These are phyloP conservation scores for Paramecium primaurelia DNA, from an alignment of 73 alveolate species.

Conservation along the genomic window DNA sequence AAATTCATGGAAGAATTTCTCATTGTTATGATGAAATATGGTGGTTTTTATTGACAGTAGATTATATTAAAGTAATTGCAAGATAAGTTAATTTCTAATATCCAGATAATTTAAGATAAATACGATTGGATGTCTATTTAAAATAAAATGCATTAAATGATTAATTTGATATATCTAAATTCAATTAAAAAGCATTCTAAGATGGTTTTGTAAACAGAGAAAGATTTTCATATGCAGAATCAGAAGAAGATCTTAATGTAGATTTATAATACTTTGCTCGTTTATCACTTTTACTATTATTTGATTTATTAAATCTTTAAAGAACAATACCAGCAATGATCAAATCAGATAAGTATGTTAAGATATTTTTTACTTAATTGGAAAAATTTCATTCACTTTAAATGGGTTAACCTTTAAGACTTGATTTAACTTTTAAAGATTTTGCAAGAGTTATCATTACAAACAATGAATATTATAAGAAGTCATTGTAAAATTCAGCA, in stretches of 20 bases:
- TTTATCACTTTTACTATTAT: neutral
- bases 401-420: neutral
- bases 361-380: neutral
- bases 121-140: neutral
- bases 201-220: neutral
- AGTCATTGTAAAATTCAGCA: neutral
- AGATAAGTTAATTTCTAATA: neutral
- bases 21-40: slow-evolving; percentile 12
- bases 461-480: neutral
- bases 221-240: neutral
- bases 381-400: neutral
- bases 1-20: neutral
- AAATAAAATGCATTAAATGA: neutral
- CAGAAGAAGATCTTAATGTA: neutral
- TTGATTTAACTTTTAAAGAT: neutral
- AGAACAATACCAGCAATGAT: slow-evolving; percentile 1
- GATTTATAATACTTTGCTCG: neutral
- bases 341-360: neutral
- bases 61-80: neutral
- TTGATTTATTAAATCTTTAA: neutral
- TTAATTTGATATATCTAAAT: neutral
- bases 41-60: neutral
- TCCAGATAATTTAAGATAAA: neutral
- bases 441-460: neutral
- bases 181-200: neutral